Conservation (phyloP, 768 basidiomycete genomes). For the Podaxis rugospora region DNA sequence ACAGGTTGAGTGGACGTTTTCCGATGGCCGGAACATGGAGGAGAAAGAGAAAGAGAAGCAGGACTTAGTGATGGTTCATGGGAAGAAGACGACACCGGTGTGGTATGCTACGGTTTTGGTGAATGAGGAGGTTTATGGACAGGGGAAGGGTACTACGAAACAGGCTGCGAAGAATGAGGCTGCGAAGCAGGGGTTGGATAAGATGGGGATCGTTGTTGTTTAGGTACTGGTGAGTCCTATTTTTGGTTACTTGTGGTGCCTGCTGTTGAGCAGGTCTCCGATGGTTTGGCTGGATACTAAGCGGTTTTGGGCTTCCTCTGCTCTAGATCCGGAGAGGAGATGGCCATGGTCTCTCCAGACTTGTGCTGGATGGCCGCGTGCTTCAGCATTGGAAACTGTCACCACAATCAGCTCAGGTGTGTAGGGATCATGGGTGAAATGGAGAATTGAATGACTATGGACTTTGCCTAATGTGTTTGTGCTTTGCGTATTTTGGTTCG, state of each 20-base stretch:
- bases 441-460: neutral
- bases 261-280: neutral
- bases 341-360: conserved; percentile 10
- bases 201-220: conserved; percentile 41
- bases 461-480: neutral
- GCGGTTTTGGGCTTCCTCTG: neutral
- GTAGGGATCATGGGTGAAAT: conserved; percentile 8
- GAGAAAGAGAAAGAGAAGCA: conserved; percentile 17
- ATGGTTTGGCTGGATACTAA: conserved; percentile 1
- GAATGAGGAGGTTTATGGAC: conserved; percentile 54
- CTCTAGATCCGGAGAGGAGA: neutral
- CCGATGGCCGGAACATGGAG: conserved; percentile 27
- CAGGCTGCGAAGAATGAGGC: conserved; percentile 79
- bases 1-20: conserved; percentile 69
- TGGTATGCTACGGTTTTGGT: conserved; percentile 69
- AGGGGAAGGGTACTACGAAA: conserved; percentile 70
- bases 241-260: neutral
- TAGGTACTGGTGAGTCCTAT: conserved; percentile 38
- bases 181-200: conserved; percentile 66
- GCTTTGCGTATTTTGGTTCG: neutral
- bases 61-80: conserved; percentile 26
- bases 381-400: neutral
- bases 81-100: conserved; percentile 65
- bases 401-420: conserved; percentile 10
- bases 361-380: conserved; percentile 9